A percentile compares a stretch with the other conserved stretches of the same genome.
Evolutionary conservation across 371 early-diverging fungal species (phyloP).

Genomic region (Phascolomyces articulosus): DNA sequence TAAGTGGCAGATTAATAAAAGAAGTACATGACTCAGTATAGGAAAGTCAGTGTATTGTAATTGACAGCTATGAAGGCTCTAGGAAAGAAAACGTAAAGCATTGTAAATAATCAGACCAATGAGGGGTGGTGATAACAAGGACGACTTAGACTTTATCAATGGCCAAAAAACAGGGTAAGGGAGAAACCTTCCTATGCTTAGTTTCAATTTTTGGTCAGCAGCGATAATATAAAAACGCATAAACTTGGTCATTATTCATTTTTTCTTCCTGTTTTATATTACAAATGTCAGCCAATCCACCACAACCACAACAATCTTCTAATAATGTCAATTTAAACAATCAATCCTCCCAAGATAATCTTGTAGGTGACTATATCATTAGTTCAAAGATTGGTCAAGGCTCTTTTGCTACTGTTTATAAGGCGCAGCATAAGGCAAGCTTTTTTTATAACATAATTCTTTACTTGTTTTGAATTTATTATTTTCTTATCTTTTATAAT

Average conservation of each 20-base stretch:
- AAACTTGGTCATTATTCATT: neutral
- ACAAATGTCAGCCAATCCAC: constrained; percentile 3
- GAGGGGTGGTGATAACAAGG: too few species aligned
- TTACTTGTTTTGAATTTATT: neutral
- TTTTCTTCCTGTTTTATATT: neutral
- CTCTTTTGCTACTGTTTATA: constrained; percentile 94
- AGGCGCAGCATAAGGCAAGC: constrained; percentile 73
- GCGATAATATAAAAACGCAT: neutral
- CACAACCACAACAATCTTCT: neutral
- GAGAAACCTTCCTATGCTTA: too few species aligned
- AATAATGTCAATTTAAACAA: neutral
- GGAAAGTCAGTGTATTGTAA: too few species aligned
- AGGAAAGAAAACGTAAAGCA: too few species aligned
- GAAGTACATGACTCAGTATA: too few species aligned
- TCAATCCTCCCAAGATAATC: constrained; percentile 12
- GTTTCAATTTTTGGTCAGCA: too few species aligned
- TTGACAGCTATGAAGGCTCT: too few species aligned
- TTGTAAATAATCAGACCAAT: too few species aligned
- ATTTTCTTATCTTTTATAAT: neutral
- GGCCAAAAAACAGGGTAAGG: too few species aligned
- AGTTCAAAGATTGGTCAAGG: constrained; percentile 87
- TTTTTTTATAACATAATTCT: neutral
- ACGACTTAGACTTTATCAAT: too few species aligned
- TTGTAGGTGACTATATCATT: constrained; percentile 71
- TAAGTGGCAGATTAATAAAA: too few species aligned